Evolutionary conservation across 306 rosid species (phyloP).

Genomic region (Crotalaria pallida): DNA sequence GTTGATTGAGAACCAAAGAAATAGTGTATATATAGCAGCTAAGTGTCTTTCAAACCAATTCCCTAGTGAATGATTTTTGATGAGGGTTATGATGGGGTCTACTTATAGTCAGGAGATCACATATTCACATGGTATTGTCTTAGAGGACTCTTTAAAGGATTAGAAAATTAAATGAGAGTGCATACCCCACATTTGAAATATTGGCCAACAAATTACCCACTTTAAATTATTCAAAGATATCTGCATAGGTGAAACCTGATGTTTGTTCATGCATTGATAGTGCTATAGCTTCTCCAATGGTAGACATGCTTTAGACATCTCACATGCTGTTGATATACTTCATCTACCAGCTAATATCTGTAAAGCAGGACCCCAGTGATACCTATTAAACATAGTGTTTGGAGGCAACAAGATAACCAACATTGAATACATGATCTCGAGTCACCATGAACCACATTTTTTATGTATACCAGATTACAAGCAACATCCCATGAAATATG

Average conservation of each 20-base stretch:
- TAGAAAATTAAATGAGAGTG: background rate
- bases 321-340: background rate
- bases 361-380: background rate
- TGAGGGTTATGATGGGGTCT: background rate
- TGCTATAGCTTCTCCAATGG: background rate
- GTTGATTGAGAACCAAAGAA: background rate
- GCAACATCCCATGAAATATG: conserved; percentile 12
- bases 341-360: background rate
- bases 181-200: background rate
- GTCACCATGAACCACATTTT: background rate
- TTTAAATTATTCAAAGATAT: background rate
- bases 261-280: background rate
- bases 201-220: background rate
- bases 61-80: background rate
- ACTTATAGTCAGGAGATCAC: background rate
- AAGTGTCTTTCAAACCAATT: background rate
- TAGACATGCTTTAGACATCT: background rate
- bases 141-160: background rate
- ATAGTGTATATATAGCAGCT: conserved; percentile 4
- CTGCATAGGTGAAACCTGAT: background rate
- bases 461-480: background rate
- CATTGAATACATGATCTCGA: background rate
- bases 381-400: background rate
- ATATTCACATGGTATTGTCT: conserved; percentile 5
- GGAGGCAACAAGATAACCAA: background rate